Percentiles rank a stretch among this genome's conserved stretches.
These are phyloP conservation scores for Leptosphaerulina australis DNA, from an alignment of 2,329 filamentous ascomycete genomes.

Conservation along the genomic window DNA sequence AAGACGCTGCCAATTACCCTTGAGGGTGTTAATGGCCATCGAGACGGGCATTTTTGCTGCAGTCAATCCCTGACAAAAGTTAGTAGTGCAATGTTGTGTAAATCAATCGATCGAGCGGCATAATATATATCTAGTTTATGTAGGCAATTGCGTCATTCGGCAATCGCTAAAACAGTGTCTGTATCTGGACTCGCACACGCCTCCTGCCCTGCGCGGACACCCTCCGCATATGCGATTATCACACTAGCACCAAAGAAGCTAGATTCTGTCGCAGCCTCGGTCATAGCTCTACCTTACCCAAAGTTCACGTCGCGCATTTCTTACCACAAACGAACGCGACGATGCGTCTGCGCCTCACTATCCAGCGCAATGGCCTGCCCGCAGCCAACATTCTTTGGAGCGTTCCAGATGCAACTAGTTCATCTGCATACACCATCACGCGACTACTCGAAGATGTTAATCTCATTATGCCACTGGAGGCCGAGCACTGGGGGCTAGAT, in stretches of 20 bases:
- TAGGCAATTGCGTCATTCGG: conserved; percentile 15
- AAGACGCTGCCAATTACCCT: conserved; percentile 48
- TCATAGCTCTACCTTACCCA: conserved; percentile 15
- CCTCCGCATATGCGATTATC: conserved; percentile 8
- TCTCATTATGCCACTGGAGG: conserved; percentile 79
- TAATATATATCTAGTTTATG: neutral
- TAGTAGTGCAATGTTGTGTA: neutral
- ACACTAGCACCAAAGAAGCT: conserved; percentile 12
- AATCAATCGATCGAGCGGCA: neutral
- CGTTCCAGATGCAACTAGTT: conserved; percentile 40
- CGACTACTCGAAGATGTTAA: conserved; percentile 80
- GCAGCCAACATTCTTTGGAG: conserved; percentile 48
- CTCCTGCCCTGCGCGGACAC: conserved; percentile 11
- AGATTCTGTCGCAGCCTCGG: conserved; percentile 10
- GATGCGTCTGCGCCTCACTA: conserved; percentile 48
- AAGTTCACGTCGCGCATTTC: conserved; percentile 17
- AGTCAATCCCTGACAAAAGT: neutral
- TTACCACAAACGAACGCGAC: conserved; percentile 17
- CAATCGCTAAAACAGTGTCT: conserved; percentile 3
- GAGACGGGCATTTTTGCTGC: conserved; percentile 31
- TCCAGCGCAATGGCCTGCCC: conserved; percentile 47
- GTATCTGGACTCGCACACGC: neutral
- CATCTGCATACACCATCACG: conserved; percentile 64
- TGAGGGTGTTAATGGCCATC: conserved; percentile 35
- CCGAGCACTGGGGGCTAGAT: conserved; percentile 81